Base-by-base conservation (phyloP, 345 rosid species). In the Aurinia saxatilis region DNA sequence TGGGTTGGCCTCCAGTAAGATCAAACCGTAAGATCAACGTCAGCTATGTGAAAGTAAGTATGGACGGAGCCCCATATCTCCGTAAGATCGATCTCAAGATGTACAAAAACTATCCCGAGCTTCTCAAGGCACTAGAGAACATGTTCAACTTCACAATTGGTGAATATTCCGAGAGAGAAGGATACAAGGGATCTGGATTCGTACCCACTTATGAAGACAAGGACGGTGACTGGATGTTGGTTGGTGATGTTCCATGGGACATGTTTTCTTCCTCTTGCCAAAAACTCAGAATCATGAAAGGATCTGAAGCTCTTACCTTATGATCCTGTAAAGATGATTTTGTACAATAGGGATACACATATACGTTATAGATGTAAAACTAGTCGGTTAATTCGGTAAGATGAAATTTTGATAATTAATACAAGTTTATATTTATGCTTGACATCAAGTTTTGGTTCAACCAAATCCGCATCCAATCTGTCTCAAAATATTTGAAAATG, bases 211-310 rank as follows among this genome's bases (percentile, higher is more conserved):
- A 88, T 54, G 90, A 88, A 35, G 96, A 88, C 69, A 86, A 85
- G 53, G 96, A 88, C 68, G 84, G 93, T 48, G 96, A 88, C 36
- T 82, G 84, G 96, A 88, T 88, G 96, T 80, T 88, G 7, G 86
- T 85, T 7, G 92, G 96, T 65, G 92, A 88, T 79, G 96, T 83
- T 49, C 96, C 92, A 0, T 88, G 93, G 96, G 78, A 79, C 12
- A 89, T 87, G 98, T 92, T 92, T 75, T 78, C 80, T 65, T 72
- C 81, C 13, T 83, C 98, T 52, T 92, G 97, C 61, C 84, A 86
- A 71, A 91, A 81, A 63, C 58, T 91, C 42, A 81, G 92, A 77
- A 83, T 91, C 82, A 87, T 89, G 91, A 92, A 82, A 82, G 75
- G 81, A 65, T 77, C 93, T 38, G 91, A 91, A 69, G 87, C 86